Evolutionary conservation across 345 rosid species (phyloP).

Genomic region (Hibiscus syriacus): DNA sequence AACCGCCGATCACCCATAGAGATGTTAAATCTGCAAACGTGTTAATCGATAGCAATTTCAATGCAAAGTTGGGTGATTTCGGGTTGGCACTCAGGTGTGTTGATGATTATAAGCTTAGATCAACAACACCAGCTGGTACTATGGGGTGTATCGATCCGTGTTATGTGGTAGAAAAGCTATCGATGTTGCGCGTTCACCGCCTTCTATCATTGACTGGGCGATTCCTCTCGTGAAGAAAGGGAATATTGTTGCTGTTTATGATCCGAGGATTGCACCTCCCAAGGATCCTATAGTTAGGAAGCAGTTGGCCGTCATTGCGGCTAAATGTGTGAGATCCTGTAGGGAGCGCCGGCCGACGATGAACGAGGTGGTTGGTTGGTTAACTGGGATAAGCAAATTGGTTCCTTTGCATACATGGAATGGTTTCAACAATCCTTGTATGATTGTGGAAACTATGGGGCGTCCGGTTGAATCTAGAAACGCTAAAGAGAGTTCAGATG

Average conservation of each 20-base stretch:
- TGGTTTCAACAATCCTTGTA: constrained; percentile 83
- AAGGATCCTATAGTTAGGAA: constrained; percentile 66
- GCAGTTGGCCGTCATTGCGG: constrained; percentile 75
- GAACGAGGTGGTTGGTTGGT: constrained; percentile 83
- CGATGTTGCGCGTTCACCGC: constrained; percentile 79
- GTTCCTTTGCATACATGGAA: constrained; percentile 87
- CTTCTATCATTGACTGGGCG: constrained; percentile 94
- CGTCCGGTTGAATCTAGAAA: constrained; percentile 51
- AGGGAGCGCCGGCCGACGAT: constrained; percentile 90
- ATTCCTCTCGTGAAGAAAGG: constrained; percentile 83
- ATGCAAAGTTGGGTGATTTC: constrained; percentile 90
- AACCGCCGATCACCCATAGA: constrained; percentile 77
- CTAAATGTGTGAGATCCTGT: constrained; percentile 91
- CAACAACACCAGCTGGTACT: constrained; percentile 97
- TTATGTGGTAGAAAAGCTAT: constrained; percentile 88
- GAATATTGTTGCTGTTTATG: constrained; percentile 63
- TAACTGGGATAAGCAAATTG: constrained; percentile 54
- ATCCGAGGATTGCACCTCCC: constrained; percentile 61
- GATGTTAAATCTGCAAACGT: constrained; percentile 97
- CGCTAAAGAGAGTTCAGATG: constrained; percentile 20
- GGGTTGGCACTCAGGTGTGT: constrained; percentile 81
- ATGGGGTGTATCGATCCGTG: constrained; percentile 94
- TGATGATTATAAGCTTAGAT: constrained; percentile 61
- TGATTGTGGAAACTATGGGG: constrained; percentile 90
- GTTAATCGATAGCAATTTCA: constrained; percentile 72